A percentile compares a stretch with the other conserved stretches of the same genome.
phyloP scores from a whole-genome alignment of 2,329 filamentous ascomycete genomes.

The Talaromyces sp. region DNA sequence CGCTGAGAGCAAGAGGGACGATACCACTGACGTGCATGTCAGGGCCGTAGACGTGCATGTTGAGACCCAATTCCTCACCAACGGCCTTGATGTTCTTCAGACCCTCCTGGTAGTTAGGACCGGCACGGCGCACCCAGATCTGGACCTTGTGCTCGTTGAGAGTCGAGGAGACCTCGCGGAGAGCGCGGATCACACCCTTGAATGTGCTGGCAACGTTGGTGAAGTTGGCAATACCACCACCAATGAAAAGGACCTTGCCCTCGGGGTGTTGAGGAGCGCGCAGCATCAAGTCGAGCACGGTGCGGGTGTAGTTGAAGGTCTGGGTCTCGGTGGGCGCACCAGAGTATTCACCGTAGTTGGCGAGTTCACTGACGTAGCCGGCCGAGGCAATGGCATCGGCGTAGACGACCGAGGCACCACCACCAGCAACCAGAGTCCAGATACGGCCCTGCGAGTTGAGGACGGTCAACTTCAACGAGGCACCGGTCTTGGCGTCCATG shows the following conservation, averaged over 20 bases:
- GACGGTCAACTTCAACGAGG: constrained; percentile 95
- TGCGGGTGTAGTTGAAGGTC: constrained; percentile 98
- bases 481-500: constrained; percentile 98
- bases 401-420: constrained; percentile 98
- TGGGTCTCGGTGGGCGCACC: constrained; percentile 98
- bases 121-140: constrained; percentile 89
- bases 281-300: constrained; percentile 95
- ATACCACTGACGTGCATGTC: constrained; percentile 92
- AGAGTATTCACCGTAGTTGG: constrained; percentile 99
- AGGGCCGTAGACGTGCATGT: constrained; percentile 85
- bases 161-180: constrained; percentile 79
- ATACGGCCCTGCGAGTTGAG: constrained; percentile 87
- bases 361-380: constrained; percentile 91
- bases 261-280: constrained; percentile 77
- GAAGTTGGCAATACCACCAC: constrained; percentile 99
- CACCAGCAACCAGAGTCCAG: constrained; percentile 98
- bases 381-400: constrained; percentile 96
- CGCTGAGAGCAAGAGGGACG: constrained; percentile 77
- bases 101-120: constrained; percentile 99
- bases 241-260: constrained; percentile 98
- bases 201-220: constrained; percentile 99
- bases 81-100: constrained; percentile 99
- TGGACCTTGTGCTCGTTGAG: constrained; percentile 95
- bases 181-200: constrained; percentile 97
- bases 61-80: constrained; percentile 84